A percentile compares a stretch with the other conserved stretches of the same genome.
These are phyloP conservation scores for Vanilla planifolia DNA, from an alignment of 106 monocot genomes.

Conservation along the genomic window DNA sequence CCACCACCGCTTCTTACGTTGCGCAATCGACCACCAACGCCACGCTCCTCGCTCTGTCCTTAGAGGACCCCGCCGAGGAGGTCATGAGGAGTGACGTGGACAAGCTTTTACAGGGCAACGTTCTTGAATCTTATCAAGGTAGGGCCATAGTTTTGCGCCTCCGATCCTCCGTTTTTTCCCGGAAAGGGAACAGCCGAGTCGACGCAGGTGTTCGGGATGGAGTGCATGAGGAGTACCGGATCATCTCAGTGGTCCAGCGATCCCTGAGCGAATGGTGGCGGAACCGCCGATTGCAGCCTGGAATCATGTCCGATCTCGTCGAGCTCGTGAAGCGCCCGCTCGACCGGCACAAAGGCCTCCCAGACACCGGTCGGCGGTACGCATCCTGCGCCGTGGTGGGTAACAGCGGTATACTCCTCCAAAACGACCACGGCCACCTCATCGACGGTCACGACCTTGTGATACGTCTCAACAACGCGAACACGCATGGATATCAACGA, in stretches of 20 bases:
- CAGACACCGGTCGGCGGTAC: background rate
- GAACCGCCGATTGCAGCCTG: conserved; percentile 36
- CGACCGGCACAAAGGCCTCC: conserved; percentile 16
- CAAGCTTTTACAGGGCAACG: conserved; percentile 28
- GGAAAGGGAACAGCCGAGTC: conserved; percentile 16
- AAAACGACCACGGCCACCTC: conserved; percentile 29
- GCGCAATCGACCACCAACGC: conserved; percentile 9
- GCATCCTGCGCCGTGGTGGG: conserved; percentile 56
- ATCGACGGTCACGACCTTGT: conserved; percentile 67
- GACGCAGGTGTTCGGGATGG: background rate
- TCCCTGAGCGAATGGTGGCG: conserved; percentile 35
- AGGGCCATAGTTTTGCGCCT: conserved; percentile 4
- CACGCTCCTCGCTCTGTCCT: conserved; percentile 34
- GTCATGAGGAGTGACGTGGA: conserved; percentile 38
- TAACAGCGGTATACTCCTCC: conserved; percentile 71
- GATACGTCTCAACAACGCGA: conserved; percentile 69
- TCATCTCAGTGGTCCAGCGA: conserved; percentile 30
- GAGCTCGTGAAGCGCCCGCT: conserved; percentile 28
- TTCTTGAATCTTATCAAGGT: conserved; percentile 10
- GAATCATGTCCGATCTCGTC: conserved; percentile 37
- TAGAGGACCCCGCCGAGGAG: conserved; percentile 23
- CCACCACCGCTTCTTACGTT: background rate
- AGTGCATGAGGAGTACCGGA: background rate
- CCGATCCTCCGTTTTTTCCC: conserved; percentile 3
- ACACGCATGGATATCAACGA: conserved; percentile 23